Evolutionary conservation across 495 filamentous ascomycete species (phyloP).

Genomic region (Podospora conica): DNA sequence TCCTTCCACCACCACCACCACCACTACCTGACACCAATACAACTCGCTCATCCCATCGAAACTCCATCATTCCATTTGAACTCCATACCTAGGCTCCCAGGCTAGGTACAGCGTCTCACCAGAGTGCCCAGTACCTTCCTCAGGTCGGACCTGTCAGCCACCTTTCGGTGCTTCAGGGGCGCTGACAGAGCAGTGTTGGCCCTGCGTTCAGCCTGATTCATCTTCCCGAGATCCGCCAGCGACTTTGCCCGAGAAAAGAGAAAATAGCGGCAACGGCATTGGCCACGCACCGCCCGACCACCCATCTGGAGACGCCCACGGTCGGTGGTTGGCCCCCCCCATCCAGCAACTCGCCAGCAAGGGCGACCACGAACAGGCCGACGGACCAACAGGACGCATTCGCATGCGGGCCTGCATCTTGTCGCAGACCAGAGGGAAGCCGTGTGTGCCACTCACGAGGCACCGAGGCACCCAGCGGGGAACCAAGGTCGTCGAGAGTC

Average conservation of each 20-base stretch:
- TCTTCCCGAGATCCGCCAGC: conserved; percentile 17
- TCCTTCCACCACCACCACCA: not conserved
- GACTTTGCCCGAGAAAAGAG: conserved; percentile 15
- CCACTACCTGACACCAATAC: not conserved
- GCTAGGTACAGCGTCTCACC: too few relatives aligned
- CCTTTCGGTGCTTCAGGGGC: conserved; percentile 1
- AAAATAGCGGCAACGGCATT: conserved; percentile 10
- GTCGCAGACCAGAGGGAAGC: conserved; percentile 16
- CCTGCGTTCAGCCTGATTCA: conserved; percentile 19
- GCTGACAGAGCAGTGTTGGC: not conserved
- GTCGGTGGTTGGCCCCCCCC: conserved; percentile 21
- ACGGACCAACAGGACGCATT: conserved; percentile 19
- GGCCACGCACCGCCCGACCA: conserved; percentile 18
- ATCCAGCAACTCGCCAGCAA: conserved; percentile 24
- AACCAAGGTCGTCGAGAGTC: conserved; percentile 2
- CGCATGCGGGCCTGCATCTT: conserved; percentile 18
- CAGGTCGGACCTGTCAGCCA: not conserved
- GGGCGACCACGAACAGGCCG: conserved; percentile 16
- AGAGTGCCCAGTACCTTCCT: not conserved
- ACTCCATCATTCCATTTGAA: not conserved
- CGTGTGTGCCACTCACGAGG: too few relatives aligned
- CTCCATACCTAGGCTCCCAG: too few relatives aligned
- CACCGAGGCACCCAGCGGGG: too few relatives aligned
- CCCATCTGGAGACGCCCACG: conserved; percentile 8
- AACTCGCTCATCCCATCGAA: not conserved